Percentiles rank a stretch among this genome's conserved stretches.
Conservation (phyloP, 2,329 filamentous ascomycete genomes). For the Botrytis medusae region DNA sequence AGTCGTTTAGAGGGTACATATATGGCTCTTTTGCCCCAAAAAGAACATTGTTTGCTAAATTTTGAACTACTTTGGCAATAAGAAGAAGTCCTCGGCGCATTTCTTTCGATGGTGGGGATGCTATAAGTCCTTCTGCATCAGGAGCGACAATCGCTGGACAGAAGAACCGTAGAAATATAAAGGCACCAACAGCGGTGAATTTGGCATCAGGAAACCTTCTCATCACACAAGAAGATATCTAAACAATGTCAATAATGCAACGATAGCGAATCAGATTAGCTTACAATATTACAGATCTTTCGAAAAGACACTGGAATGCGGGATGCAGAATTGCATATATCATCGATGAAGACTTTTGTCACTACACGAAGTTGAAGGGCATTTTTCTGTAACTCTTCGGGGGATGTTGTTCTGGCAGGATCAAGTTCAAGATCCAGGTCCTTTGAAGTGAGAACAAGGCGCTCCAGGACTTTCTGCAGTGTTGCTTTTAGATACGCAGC, state of each 20-base stretch:
- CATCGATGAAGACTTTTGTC: conserved; percentile 69
- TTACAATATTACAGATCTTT: conserved; percentile 65
- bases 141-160: conserved; percentile 71
- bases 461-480: conserved; percentile 64
- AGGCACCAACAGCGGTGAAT: conserved; percentile 70
- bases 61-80: conserved; percentile 71
- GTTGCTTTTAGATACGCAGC: conserved; percentile 61
- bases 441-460: conserved; percentile 64
- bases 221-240: conserved; percentile 64
- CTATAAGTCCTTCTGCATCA: conserved; percentile 65
- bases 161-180: conserved; percentile 71
- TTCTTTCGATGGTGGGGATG: conserved; percentile 61
- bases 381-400: conserved; percentile 65
- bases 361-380: conserved; percentile 65
- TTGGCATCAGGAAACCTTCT: conserved; percentile 66
- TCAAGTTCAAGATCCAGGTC: conserved; percentile 69
- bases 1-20: conserved; percentile 70
- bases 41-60: conserved; percentile 69
- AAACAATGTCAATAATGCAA: background rate
- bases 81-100: conserved; percentile 67
- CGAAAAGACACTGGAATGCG: conserved; percentile 64
- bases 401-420: conserved; percentile 58
- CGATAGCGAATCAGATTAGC: conserved; percentile 35
- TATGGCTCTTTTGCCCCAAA: conserved; percentile 72
- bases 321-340: conserved; percentile 63